Percentiles rank a stretch among this genome's conserved stretches.
phyloP scores from a whole-genome alignment of 2,329 filamentous ascomycete species.

The Penicillium griseofulvum region DNA sequence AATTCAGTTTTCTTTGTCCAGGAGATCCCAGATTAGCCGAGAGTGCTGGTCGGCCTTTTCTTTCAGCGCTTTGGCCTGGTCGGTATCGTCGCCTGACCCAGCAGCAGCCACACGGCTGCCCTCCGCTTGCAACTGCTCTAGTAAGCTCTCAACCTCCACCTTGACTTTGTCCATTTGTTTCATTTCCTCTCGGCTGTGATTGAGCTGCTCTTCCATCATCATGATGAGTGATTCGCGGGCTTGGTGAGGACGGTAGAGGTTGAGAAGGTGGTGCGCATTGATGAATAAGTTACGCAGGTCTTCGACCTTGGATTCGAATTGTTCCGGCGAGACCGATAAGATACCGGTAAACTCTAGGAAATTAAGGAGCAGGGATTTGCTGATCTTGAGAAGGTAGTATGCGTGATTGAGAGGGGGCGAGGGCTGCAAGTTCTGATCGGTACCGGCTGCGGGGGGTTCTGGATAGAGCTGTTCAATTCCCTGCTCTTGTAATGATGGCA shows the following conservation, averaged over 20 bases:
- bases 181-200: conserved; percentile 70
- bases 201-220: conserved; percentile 82
- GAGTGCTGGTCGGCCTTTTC: conserved; percentile 29
- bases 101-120: conserved; percentile 23
- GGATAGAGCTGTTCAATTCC: conserved; percentile 70
- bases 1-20: conserved; percentile 34
- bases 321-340: conserved; percentile 63
- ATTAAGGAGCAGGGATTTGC: conserved; percentile 81
- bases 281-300: conserved; percentile 80
- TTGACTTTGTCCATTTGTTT: conserved; percentile 73
- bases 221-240: conserved; percentile 81
- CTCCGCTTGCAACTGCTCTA: conserved; percentile 37
- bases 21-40: conserved; percentile 39
- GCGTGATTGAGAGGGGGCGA: conserved; percentile 51
- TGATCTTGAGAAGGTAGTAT: conserved; percentile 68
- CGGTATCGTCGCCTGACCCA: conserved; percentile 2
- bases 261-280: conserved; percentile 90
- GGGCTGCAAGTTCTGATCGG: conserved; percentile 45
- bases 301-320: conserved; percentile 68
- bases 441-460: conserved; percentile 49
- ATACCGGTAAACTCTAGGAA: conserved; percentile 81
- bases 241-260: conserved; percentile 92
- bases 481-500: conserved; percentile 67
- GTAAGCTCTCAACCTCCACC: conserved; percentile 57
- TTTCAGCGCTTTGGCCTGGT: conserved; percentile 10